These are phyloP conservation scores for Sarocladiaceae sp. DNA, from an alignment of 2,329 filamentous ascomycete species.

Conservation along the genomic window DNA sequence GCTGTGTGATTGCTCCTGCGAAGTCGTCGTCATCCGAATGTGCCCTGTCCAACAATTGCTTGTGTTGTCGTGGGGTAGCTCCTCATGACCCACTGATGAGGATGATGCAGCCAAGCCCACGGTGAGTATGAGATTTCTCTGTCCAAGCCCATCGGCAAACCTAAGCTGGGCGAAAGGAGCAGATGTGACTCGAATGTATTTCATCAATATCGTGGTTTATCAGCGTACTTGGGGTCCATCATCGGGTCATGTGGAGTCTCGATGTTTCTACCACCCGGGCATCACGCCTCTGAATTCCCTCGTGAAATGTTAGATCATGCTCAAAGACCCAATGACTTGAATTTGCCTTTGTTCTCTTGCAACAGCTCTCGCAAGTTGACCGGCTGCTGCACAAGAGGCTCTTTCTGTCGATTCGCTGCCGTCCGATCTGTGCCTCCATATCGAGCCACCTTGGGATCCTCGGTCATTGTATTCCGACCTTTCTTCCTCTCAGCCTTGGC, in stretches of 20 bases:
- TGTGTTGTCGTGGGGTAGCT: constrained; percentile 1
- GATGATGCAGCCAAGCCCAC: constrained; percentile 4
- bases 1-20: background rate
- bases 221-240: no score
- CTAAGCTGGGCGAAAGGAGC: no score
- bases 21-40: constrained; percentile 4
- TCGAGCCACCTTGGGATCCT: constrained; percentile 9
- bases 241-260: no score
- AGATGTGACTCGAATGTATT: no score
- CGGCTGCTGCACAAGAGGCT: constrained; percentile 17
- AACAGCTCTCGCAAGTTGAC: constrained; percentile 1
- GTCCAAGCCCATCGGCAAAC: no score
- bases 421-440: background rate
- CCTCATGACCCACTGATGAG: constrained; percentile 3
- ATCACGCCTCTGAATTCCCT: no score
- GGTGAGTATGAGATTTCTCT: constrained; percentile 19
- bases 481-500: background rate
- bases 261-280: no score
- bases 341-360: constrained; percentile 21
- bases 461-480: background rate
- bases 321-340: constrained; percentile 30
- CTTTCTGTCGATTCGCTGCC: constrained; percentile 11
- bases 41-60: no score
- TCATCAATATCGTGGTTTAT: no score
- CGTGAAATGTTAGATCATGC: background rate